A percentile compares a stretch with the other conserved stretches of the same genome.
phyloP scores from a whole-genome alignment of 1,139 yeast genomes.

The Zygosaccharomyces sapae region DNA sequence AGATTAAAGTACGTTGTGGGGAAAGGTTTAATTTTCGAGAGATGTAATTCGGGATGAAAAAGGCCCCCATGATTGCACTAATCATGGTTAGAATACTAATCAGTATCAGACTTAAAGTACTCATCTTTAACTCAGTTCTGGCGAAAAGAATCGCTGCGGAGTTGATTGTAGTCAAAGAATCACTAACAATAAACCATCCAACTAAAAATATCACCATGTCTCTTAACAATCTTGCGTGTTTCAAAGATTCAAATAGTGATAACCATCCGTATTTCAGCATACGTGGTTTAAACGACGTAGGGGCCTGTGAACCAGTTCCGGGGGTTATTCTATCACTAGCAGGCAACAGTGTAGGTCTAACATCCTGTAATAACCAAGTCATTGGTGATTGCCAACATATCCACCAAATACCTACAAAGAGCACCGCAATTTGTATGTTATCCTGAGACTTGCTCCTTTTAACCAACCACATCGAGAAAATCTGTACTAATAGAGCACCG shows the following conservation, averaged over 20 bases:
- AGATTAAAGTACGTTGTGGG: conserved; percentile 46
- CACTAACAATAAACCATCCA: conserved; percentile 70
- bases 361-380: conserved; percentile 41
- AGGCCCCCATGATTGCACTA: conserved; percentile 61
- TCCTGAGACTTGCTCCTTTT: conserved; percentile 43
- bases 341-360: conserved; percentile 32
- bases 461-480: conserved; percentile 49
- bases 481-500: conserved; percentile 60
- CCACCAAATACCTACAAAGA: conserved; percentile 70
- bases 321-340: not conserved
- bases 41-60: conserved; percentile 47
- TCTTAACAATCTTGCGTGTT: conserved; percentile 51
- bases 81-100: conserved; percentile 60
- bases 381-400: conserved; percentile 59
- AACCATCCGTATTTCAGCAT: conserved; percentile 55
- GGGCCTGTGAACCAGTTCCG: conserved; percentile 1
- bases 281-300: conserved; percentile 14
- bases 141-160: conserved; percentile 71
- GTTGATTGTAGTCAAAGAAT: conserved; percentile 66
- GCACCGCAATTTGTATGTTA: conserved; percentile 53
- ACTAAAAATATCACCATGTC: conserved; percentile 57
- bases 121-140: conserved; percentile 59
- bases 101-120: conserved; percentile 54
- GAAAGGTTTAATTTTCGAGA: conserved; percentile 41
- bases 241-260: conserved; percentile 49